Evolutionary conservation across 768 basidiomycete species (phyloP).

Genomic region (Phylloporus scabripes): DNA sequence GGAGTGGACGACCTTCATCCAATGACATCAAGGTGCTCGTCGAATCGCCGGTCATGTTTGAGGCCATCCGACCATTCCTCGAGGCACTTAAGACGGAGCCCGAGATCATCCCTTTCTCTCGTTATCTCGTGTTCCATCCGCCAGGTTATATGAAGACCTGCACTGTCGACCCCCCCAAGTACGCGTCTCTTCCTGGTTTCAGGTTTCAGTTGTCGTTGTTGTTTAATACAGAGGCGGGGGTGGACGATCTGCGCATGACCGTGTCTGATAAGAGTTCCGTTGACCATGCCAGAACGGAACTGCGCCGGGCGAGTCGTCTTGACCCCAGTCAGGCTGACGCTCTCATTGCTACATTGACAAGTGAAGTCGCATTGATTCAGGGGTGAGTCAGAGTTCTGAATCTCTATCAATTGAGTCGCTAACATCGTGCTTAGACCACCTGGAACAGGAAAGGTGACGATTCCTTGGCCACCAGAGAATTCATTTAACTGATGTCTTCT

Average conservation of each 20-base stretch:
- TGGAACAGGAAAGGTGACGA: conserved; percentile 66
- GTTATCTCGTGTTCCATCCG: conserved; percentile 45
- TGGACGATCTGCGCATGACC: conserved; percentile 37
- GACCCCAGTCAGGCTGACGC: conserved; percentile 72
- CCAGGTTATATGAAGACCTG: conserved; percentile 30
- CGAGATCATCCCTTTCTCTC: conserved; percentile 48
- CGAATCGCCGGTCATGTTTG: conserved; percentile 63
- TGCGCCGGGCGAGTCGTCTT: conserved; percentile 47
- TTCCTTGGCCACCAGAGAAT: background rate
- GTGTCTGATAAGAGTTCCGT: conserved; percentile 41
- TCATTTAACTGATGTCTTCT: background rate
- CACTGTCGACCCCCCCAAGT: conserved; percentile 47
- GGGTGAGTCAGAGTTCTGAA: conserved; percentile 41
- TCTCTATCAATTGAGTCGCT: background rate
- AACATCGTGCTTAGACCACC: conserved; percentile 47
- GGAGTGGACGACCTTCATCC: conserved; percentile 20
- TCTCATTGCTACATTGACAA: conserved; percentile 51
- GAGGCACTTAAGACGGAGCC: conserved; percentile 56
- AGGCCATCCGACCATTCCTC: conserved; percentile 63
- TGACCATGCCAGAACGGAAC: conserved; percentile 39
- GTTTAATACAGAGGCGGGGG: conserved; percentile 38
- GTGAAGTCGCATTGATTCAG: conserved; percentile 65
- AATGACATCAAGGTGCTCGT: conserved; percentile 39
- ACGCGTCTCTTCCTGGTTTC: conserved; percentile 51
- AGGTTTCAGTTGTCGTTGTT: conserved; percentile 51